Percentiles rank a stretch among this genome's conserved stretches.
phyloP scores from a whole-genome alignment of 2,329 filamentous ascomycete genomes.

The Xylaria sp. region DNA sequence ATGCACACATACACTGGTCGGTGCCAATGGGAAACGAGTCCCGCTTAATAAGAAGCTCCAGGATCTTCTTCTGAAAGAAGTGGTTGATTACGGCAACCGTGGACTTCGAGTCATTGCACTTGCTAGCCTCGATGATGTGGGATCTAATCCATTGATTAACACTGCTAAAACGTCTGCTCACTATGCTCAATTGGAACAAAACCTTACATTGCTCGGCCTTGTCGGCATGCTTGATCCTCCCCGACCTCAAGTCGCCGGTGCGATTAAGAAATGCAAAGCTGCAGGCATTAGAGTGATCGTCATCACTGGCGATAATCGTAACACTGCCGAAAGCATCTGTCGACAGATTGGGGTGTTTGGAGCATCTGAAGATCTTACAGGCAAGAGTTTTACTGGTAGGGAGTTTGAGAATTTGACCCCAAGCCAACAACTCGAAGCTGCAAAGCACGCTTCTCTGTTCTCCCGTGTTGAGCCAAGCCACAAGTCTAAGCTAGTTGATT shows the following conservation, averaged over 20 bases:
- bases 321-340: conserved; percentile 97
- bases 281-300: conserved; percentile 97
- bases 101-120: conserved; percentile 95
- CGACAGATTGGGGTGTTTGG: conserved; percentile 95
- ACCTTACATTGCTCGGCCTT: conserved; percentile 91
- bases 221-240: conserved; percentile 97
- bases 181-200: conserved; percentile 87
- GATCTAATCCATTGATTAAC: conserved; percentile 69
- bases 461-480: conserved; percentile 94
- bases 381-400: conserved; percentile 94
- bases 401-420: conserved; percentile 89
- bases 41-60: conserved; percentile 71
- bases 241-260: conserved; percentile 84
- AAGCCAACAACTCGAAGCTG: conserved; percentile 80
- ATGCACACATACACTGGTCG: conserved; percentile 81
- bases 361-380: conserved; percentile 76
- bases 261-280: conserved; percentile 86
- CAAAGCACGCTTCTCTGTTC: conserved; percentile 86
- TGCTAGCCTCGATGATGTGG: conserved; percentile 80
- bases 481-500: conserved; percentile 97
- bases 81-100: conserved; percentile 87
- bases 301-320: conserved; percentile 97
- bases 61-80: conserved; percentile 75
- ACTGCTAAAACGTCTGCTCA: conserved; percentile 82
- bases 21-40: conserved; percentile 78